Percentiles rank a stretch among this genome's conserved stretches.
phyloP scores from a whole-genome alignment of 495 filamentous ascomycete species.

The Melanomma pulvis-pyrius region DNA sequence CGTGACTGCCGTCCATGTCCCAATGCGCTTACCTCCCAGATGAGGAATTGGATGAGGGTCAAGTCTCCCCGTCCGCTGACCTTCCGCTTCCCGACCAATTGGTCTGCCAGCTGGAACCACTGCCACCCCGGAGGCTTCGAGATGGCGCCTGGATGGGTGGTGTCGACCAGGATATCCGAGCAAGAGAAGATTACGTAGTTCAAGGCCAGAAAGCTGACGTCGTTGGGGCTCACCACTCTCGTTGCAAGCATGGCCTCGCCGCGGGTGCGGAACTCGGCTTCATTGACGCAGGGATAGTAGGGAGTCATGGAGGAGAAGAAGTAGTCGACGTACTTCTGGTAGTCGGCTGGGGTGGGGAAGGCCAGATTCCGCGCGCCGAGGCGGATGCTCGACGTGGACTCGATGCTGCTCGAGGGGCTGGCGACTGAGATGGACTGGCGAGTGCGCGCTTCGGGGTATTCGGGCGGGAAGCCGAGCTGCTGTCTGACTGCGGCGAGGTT shows the following conservation, averaged over 20 bases:
- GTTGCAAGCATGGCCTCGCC: constrained; percentile 23
- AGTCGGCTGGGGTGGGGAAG: constrained; percentile 18
- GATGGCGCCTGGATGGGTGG: neutral
- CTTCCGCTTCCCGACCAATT: constrained; percentile 22
- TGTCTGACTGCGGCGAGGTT: constrained; percentile 2
- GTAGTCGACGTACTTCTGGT: constrained; percentile 27
- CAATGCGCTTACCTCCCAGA: constrained; percentile 15
- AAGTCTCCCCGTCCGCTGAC: constrained; percentile 27
- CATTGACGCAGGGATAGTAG: constrained; percentile 25
- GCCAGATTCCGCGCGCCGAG: constrained; percentile 10
- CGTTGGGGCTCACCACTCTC: neutral
- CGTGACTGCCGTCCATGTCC: neutral
- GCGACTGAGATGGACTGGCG: constrained; percentile 4
- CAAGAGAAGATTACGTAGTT: constrained; percentile 33
- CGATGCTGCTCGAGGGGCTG: constrained; percentile 1
- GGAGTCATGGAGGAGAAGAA: constrained; percentile 29
- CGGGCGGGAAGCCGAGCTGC: constrained; percentile 1
- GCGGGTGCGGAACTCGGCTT: constrained; percentile 22
- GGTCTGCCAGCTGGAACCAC: constrained; percentile 30
- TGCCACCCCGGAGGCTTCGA: constrained; percentile 27
- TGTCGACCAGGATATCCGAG: constrained; percentile 10
- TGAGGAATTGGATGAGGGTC: constrained; percentile 26
- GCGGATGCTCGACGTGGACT: constrained; percentile 7
- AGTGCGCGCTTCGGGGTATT: neutral
- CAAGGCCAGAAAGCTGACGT: constrained; percentile 23